Base-by-base conservation (phyloP, 139 green algal species). In the Limnomonas spitsbergensis region DNA sequence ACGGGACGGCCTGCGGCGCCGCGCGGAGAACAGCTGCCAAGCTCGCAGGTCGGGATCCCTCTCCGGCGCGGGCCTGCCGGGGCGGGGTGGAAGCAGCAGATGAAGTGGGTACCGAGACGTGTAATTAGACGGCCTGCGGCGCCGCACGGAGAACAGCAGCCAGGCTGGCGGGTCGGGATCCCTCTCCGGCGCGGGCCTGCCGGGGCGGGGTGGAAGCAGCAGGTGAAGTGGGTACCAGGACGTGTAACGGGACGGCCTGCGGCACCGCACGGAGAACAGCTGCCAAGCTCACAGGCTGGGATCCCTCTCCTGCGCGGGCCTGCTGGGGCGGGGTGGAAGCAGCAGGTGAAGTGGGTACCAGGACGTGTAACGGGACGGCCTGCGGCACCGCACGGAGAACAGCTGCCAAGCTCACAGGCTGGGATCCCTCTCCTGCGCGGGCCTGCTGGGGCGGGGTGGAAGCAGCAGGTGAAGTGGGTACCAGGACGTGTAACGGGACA, bases 211-310 rank as follows among this genome's bases (percentile, higher is more conserved):
- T n/a, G n/a, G n/a, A n/a, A n/a, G n/a, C n/a, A n/a, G n/a, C n/a
- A n/a, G n/a, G n/a, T n/a, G n/a, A n/a, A n/a, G n/a, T n/a, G n/a
- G n/a, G n/a, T n/a, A n/a, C n/a, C n/a, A n/a, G n/a, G n/a, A n/a
- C n/a, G n/a, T n/a, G n/a, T n/a, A 94, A 95, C 0, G 91, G 91
- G 24, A 94, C 83, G 20, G 81, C 88, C 80, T 96, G 88, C 0
- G 91, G 92, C 0, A 87, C 85, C 4, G 76, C 77, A 2, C 70
- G 69, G 47, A 95, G 83, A 31, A 94, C 83, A 0, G 80, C 78
- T 0, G 90, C 88, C 53, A 93, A 32, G 0, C 78, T 81, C 1
- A 68, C 78, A 2, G 90, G 87, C 26, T 82, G 81, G n/a, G 36
- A 31, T 20, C 75, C 75, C 66, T 84, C 79, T 0, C 79, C 79